A percentile compares a stretch with the other conserved stretches of the same genome.
Conservation (phyloP, 257 asterid species). For the Euphrasia confusa region DNA sequence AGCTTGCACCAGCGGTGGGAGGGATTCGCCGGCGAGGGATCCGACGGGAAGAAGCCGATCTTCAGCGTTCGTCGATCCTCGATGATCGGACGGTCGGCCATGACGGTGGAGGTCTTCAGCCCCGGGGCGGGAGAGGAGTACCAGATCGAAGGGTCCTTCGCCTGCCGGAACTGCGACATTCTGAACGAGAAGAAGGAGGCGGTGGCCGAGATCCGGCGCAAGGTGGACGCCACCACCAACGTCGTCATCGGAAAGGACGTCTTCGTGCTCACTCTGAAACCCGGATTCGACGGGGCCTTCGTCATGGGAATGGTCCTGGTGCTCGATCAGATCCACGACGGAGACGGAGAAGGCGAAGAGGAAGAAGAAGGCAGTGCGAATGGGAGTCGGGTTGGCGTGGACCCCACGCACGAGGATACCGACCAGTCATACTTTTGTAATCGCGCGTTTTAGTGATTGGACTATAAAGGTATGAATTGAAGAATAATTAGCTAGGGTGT, state of each 20-base stretch:
- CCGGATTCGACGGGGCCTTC: slow-evolving; percentile 62
- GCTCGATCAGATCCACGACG: slow-evolving; percentile 50
- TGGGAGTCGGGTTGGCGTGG: slow-evolving; percentile 36
- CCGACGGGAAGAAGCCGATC: slow-evolving; percentile 48
- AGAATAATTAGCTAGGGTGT: too few relatives aligned
- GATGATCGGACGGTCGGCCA: slow-evolving; percentile 51
- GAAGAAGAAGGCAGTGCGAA: background rate
- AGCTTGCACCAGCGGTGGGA: slow-evolving; percentile 72
- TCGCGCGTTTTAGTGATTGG: too few relatives aligned
- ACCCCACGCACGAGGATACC: slow-evolving; percentile 31
- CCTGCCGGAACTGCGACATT: slow-evolving; percentile 48
- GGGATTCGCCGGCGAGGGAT: slow-evolving; percentile 57
- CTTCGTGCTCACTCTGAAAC: slow-evolving; percentile 33
- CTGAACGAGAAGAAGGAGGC: slow-evolving; percentile 35
- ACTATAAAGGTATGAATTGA: too few relatives aligned
- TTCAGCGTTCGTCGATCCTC: slow-evolving; percentile 70
- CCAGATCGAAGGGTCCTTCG: slow-evolving; percentile 61
- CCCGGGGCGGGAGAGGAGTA: slow-evolving; percentile 50
- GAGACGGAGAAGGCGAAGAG: slow-evolving; percentile 21
- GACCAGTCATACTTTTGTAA: too few relatives aligned
- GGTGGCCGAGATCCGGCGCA: slow-evolving; percentile 60
- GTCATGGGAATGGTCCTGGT: slow-evolving; percentile 63
- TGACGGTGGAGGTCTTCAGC: slow-evolving; percentile 51
- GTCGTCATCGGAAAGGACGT: slow-evolving; percentile 62
- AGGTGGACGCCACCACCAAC: slow-evolving; percentile 50